Percentiles rank a stretch among this genome's conserved stretches.
These are phyloP conservation scores for Candida nitratophila DNA, from an alignment of 805 yeast species.

Conservation along the genomic window DNA sequence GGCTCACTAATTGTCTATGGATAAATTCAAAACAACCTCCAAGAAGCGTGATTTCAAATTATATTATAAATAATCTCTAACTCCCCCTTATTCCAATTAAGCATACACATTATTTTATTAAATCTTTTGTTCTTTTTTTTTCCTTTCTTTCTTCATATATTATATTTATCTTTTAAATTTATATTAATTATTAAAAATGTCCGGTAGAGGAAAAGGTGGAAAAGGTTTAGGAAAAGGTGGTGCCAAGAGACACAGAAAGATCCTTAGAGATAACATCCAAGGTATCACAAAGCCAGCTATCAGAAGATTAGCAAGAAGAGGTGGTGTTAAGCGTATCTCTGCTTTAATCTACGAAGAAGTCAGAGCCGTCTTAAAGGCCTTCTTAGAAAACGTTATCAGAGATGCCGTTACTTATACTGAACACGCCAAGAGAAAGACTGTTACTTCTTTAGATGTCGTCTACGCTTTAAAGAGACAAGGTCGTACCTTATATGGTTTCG, in stretches of 20 bases:
- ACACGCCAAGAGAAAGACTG: slow-evolving; percentile 99
- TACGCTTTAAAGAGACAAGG: slow-evolving; percentile 99
- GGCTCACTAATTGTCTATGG: no score
- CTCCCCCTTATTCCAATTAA: no score
- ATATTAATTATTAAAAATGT: slow-evolving; percentile 48
- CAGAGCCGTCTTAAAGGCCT: slow-evolving; percentile 91
- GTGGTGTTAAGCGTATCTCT: slow-evolving; percentile 99
- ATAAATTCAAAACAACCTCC: no score
- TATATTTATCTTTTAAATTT: slow-evolving; percentile 4
- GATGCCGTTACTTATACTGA: slow-evolving; percentile 99
- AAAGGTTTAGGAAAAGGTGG: slow-evolving; percentile 99
- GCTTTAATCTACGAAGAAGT: slow-evolving; percentile 98
- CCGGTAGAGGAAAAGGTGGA: slow-evolving; percentile 99
- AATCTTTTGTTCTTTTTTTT: no score
- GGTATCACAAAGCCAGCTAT: slow-evolving; percentile 99
- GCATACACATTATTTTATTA: no score
- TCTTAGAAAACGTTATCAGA: slow-evolving; percentile 95
- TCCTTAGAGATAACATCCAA: slow-evolving; percentile 98
- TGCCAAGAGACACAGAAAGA: slow-evolving; percentile 99
- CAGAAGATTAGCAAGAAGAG: slow-evolving; percentile 99
- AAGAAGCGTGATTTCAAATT: no score
- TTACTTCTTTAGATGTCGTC: slow-evolving; percentile 96
- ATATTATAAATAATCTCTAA: no score
- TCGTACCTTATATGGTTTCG: slow-evolving; percentile 99
- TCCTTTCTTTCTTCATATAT: neutral